A percentile compares a stretch with the other conserved stretches of the same genome.
Evolutionary conservation across 2,329 filamentous ascomycete genomes (phyloP).

Genomic region (Cytospora piceicola): DNA sequence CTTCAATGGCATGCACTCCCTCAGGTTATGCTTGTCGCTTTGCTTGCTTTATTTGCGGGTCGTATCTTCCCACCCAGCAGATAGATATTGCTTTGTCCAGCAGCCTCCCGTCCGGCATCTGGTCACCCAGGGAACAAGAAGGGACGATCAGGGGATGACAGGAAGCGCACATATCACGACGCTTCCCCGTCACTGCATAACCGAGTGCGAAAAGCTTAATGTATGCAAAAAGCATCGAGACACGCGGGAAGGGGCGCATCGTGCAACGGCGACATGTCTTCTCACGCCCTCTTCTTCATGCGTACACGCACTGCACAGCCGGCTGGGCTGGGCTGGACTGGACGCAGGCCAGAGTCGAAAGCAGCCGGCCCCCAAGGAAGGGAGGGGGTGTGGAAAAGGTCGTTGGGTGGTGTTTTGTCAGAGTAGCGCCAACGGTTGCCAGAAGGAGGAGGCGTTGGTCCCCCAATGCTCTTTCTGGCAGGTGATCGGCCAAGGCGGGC

Average conservation of each 20-base stretch:
- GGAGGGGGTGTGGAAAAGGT: neutral
- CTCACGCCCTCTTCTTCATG: neutral
- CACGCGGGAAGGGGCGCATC: neutral
- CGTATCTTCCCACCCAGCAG: neutral
- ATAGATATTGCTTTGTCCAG: conserved; percentile 25
- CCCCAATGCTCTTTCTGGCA: neutral
- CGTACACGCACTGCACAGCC: conserved; percentile 5
- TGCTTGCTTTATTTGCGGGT: neutral
- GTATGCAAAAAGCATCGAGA: conserved; percentile 9
- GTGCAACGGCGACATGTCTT: conserved; percentile 9
- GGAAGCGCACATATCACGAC: neutral
- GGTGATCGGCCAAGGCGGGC: neutral
- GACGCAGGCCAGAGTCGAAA: too few species aligned
- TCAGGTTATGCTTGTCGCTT: neutral
- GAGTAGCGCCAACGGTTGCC: conserved; percentile 15
- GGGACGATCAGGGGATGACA: neutral
- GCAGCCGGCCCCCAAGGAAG: neutral
- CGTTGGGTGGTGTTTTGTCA: neutral
- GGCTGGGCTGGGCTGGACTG: neutral
- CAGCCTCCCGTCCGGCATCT: conserved; percentile 12
- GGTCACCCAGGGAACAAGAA: neutral
- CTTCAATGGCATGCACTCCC: neutral
- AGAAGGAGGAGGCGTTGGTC: neutral
- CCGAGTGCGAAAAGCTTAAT: neutral
- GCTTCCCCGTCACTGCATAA: conserved; percentile 2